These are phyloP conservation scores for Didymellaceae sp. DNA, from an alignment of 2,329 filamentous ascomycete genomes.

Conservation along the genomic window DNA sequence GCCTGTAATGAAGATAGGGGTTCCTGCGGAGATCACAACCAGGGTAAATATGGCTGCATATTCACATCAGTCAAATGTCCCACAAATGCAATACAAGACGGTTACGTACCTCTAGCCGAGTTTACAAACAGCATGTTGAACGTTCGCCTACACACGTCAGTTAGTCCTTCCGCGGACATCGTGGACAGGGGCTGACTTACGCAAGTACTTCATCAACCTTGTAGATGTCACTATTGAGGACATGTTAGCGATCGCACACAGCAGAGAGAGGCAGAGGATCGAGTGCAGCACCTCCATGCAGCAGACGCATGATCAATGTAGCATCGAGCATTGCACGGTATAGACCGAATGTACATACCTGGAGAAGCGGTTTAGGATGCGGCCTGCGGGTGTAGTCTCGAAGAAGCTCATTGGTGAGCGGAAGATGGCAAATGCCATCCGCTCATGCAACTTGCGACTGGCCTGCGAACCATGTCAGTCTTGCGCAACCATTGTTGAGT, in stretches of 20 bases:
- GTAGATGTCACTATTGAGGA: slow-evolving; percentile 69
- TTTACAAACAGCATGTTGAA: slow-evolving; percentile 84
- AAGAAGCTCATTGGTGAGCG: slow-evolving; percentile 98
- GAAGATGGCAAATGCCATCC: slow-evolving; percentile 98
- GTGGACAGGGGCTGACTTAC: slow-evolving; percentile 42
- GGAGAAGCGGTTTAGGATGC: slow-evolving; percentile 95
- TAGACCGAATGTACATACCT: slow-evolving; percentile 63
- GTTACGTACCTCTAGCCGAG: slow-evolving; percentile 54
- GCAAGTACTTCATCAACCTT: slow-evolving; percentile 91
- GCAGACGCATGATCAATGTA: neutral
- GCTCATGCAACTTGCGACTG: slow-evolving; percentile 92
- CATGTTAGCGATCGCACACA: slow-evolving; percentile 8
- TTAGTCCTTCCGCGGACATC: neutral
- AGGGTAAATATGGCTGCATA: slow-evolving; percentile 74
- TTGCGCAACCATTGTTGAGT: slow-evolving; percentile 19
- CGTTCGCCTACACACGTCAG: slow-evolving; percentile 63
- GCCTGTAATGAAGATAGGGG: slow-evolving; percentile 78
- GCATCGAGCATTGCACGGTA: neutral
- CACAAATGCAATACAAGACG: slow-evolving; percentile 20
- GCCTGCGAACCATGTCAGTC: slow-evolving; percentile 61
- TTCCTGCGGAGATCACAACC: slow-evolving; percentile 80
- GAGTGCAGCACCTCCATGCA: neutral
- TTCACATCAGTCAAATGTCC: slow-evolving; percentile 31
- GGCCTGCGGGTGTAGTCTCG: slow-evolving; percentile 93
- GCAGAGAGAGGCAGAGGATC: neutral